Percentiles rank a stretch among this genome's conserved stretches.
Evolutionary conservation across 1,284 basidiomycete genomes (phyloP).

Genomic region (Caloboletus firmus): DNA sequence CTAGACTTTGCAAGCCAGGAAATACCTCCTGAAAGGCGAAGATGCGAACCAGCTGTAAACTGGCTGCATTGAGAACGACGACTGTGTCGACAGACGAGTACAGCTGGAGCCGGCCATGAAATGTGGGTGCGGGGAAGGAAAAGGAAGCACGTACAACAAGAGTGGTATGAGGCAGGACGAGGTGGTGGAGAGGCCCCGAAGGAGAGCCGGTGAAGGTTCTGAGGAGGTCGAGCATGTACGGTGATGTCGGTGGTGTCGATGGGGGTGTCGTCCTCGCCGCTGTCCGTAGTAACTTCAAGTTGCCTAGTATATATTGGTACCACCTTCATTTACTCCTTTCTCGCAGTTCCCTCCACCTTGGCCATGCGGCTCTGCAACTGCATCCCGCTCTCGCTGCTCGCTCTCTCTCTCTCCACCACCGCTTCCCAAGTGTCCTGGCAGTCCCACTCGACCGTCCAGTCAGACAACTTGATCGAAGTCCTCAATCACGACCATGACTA

Average conservation of each 20-base stretch:
- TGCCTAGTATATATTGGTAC: conserved; percentile 13
- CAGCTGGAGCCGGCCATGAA: conserved; percentile 42
- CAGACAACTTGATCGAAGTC: conserved; percentile 68
- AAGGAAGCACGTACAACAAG: conserved; percentile 52
- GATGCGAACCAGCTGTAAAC: conserved; percentile 59
- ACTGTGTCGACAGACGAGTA: conserved; percentile 70
- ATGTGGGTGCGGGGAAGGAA: background rate
- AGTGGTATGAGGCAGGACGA: conserved; percentile 52
- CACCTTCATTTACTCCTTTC: conserved; percentile 10
- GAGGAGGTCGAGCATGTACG: conserved; percentile 58
- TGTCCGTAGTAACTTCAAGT: conserved; percentile 4
- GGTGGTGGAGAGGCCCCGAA: conserved; percentile 52
- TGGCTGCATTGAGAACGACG: conserved; percentile 64
- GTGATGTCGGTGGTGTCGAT: background rate
- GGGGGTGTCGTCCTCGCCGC: background rate
- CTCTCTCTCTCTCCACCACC: conserved; percentile 30
- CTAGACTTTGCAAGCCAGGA: conserved; percentile 50
- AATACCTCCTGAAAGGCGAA: conserved; percentile 78
- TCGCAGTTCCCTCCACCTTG: background rate
- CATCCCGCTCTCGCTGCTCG: conserved; percentile 41
- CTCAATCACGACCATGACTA: conserved; percentile 80
- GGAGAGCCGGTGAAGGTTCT: conserved; percentile 60
- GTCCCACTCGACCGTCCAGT: conserved; percentile 27
- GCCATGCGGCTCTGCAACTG: conserved; percentile 39
- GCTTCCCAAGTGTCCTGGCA: conserved; percentile 36